Conservation (phyloP, 2,329 filamentous ascomycete genomes). For the Diaporthe humulicola region DNA sequence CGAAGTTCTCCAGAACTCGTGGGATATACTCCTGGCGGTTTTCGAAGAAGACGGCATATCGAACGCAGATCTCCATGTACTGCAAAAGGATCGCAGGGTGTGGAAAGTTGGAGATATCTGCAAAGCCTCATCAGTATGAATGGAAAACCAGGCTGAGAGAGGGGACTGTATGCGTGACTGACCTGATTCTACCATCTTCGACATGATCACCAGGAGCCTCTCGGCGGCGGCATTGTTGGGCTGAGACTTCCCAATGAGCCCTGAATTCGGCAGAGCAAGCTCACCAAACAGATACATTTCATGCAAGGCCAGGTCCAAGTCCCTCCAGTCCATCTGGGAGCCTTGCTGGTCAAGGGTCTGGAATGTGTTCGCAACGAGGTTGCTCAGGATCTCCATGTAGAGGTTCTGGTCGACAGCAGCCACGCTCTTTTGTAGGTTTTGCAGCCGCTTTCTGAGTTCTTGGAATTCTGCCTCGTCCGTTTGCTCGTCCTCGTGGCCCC, state of each 20-base stretch:
- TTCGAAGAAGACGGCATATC: conserved; percentile 94
- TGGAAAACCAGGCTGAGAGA: neutral
- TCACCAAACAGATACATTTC: conserved; percentile 98
- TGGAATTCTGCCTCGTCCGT: conserved; percentile 98
- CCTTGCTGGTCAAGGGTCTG: conserved; percentile 81
- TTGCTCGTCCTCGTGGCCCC: conserved; percentile 94
- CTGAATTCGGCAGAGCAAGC: conserved; percentile 88
- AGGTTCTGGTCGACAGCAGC: conserved; percentile 89
- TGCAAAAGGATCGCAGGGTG: conserved; percentile 94
- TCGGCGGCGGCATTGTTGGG: conserved; percentile 85
- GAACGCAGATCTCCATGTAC: conserved; percentile 98
- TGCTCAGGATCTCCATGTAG: conserved; percentile 90
- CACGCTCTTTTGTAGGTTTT: conserved; percentile 92
- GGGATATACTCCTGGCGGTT: conserved; percentile 85
- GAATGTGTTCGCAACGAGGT: conserved; percentile 89
- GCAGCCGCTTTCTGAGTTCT: conserved; percentile 89
- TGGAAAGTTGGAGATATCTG: conserved; percentile 85
- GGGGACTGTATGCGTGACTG: conserved; percentile 50
- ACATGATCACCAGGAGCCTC: conserved; percentile 91
- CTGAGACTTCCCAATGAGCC: conserved; percentile 86
- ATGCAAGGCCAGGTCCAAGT: conserved; percentile 91
- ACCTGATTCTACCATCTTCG: conserved; percentile 94
- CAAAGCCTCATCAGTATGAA: conserved; percentile 37
- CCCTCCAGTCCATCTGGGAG: conserved; percentile 88
- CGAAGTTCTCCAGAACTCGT: conserved; percentile 90